Evolutionary conservation across 306 rosid genomes (phyloP).

Genomic region (Heteromeles arbutifolia): DNA sequence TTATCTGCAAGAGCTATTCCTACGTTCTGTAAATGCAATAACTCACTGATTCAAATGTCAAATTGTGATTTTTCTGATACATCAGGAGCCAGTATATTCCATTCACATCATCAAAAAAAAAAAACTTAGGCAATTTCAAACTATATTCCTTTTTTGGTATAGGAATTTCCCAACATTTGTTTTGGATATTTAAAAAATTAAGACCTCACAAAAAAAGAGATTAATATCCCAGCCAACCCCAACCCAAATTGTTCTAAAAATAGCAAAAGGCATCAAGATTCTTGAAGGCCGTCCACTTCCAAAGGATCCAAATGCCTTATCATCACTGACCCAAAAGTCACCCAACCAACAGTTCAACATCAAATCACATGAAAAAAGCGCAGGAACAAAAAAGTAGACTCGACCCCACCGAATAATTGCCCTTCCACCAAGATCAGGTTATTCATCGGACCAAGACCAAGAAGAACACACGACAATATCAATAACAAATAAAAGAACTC

Average conservation of each 20-base stretch:
- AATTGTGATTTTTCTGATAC: too few species aligned
- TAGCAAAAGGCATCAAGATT: not conserved
- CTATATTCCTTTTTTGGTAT: not conserved
- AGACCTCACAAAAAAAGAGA: not conserved
- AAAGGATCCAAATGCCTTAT: not conserved
- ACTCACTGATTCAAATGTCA: too few species aligned
- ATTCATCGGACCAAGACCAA: conserved; percentile 1
- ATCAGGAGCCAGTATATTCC: too few species aligned
- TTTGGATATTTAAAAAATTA: not conserved
- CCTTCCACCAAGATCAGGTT: not conserved
- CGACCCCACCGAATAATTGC: not conserved
- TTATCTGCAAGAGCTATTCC: too few species aligned
- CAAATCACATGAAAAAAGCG: not conserved
- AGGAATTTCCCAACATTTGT: not conserved
- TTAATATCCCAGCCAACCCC: not conserved
- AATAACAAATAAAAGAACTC: not conserved
- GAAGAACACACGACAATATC: not conserved
- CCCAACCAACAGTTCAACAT: not conserved
- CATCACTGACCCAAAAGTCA: not conserved
- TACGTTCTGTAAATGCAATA: too few species aligned
- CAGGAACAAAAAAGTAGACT: not conserved
- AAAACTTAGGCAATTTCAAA: not conserved
- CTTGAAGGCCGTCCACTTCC: too few species aligned
- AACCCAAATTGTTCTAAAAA: not conserved
- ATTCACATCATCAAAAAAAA: too few species aligned